Evolutionary conservation across 345 rosid genomes (phyloP).

Genomic region (Odontarrhena argentea): DNA sequence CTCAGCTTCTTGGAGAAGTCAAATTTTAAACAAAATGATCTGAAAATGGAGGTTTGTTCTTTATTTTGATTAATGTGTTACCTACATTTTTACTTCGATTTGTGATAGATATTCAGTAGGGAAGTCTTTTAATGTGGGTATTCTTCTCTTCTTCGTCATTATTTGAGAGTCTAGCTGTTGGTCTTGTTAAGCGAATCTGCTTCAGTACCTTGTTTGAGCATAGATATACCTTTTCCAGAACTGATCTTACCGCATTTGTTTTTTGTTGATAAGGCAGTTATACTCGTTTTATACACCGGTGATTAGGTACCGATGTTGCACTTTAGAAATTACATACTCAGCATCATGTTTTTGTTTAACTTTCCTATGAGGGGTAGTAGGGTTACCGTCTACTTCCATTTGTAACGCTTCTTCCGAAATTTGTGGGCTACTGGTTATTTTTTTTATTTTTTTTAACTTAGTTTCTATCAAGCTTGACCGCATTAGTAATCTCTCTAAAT

Average conservation of each 20-base stretch:
- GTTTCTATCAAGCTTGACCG: conserved; percentile 15
- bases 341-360: conserved; percentile 7
- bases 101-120: conserved; percentile 16
- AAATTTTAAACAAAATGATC: conserved; percentile 53
- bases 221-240: conserved; percentile 5
- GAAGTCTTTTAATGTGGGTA: conserved; percentile 4
- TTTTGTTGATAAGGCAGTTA: not conserved
- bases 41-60: conserved; percentile 61
- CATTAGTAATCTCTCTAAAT: conserved; percentile 26
- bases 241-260: not conserved
- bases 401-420: conserved; percentile 2
- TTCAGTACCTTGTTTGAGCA: conserved; percentile 15
- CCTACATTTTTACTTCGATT: conserved; percentile 7
- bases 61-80: conserved; percentile 6
- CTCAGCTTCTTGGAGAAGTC: conserved; percentile 76
- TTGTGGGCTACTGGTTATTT: conserved; percentile 1
- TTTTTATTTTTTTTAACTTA: conserved; percentile 12
- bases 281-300: not conserved
- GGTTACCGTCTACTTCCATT: conserved; percentile 8
- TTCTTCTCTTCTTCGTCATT: conserved; percentile 14
- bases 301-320: conserved; percentile 13
- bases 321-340: not conserved
- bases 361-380: conserved; percentile 2
- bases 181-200: conserved; percentile 2
- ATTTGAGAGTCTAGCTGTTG: not conserved